Evolutionary conservation across 306 rosid species (phyloP), one percentile per base, ranked within the genome.

Genomic region (Begonia fuchsioides): DNA sequence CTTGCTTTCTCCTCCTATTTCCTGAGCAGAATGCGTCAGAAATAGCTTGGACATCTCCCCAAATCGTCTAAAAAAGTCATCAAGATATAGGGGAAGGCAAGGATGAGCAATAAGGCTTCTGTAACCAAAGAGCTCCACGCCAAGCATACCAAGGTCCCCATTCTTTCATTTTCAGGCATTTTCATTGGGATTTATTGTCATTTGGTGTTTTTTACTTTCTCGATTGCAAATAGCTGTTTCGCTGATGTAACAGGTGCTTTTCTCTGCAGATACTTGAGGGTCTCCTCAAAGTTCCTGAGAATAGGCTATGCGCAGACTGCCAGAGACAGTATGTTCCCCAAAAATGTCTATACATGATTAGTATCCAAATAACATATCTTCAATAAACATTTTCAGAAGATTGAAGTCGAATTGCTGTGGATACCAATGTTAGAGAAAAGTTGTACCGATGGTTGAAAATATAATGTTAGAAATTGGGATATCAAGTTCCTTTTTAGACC

Each of bases 301-400:
- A 88, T 52, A 64, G 62, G 74, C 81, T 80, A 72, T 88, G 96
- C 72, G 96, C 96, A 26, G 96, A 88, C 46, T 88, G 96, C 62
- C 55, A 65, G 57, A 78, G 59, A 68, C 83, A 83, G 96, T 88
- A 78, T 47, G 49, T 9, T 20, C 7, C 35, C 35, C 35, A 5
- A 26, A 26, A 26, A 20, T 4, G 7, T 3, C 35, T 26, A 26
- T 26, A 26, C 35, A 26, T 26, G 35, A 2, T 1, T 26, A 26
- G 35, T 26, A 20, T 20, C 5, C 32, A 20, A 20, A 3, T 20
- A 20, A 20, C 32, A 20, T 20, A 20, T 26, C 35, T 26, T 26
- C 35, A 26, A 26, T 26, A 26, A 26, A 0, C 35, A 3, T 26
- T 4, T 2, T 26, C 35, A 26, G 7, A 26, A 26, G 35, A 26